phyloP scores from a whole-genome alignment of 2,329 filamentous ascomycete genomes.

The Colletotrichum sp. region DNA sequence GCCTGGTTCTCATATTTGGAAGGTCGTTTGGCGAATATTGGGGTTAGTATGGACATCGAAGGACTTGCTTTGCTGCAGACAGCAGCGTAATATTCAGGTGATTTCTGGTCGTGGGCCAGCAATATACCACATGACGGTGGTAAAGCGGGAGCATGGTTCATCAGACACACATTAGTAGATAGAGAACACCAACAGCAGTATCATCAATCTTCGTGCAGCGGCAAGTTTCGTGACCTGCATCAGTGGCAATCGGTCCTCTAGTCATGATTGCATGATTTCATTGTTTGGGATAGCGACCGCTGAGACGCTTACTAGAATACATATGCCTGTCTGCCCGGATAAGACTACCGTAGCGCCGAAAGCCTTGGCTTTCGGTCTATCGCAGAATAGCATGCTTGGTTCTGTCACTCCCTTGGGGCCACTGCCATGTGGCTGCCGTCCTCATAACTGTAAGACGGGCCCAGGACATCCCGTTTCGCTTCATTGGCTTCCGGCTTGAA shows the following conservation, averaged over 20 bases:
- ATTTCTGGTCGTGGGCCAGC: not conserved
- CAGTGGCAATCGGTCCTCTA: not conserved
- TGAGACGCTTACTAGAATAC: not conserved
- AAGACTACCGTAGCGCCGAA: not conserved
- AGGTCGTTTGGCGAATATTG: not conserved
- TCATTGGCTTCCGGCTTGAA: not conserved
- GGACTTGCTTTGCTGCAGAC: not conserved
- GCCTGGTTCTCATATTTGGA: not conserved
- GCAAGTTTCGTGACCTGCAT: not conserved
- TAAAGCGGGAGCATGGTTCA: not conserved
- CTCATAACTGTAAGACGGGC: not conserved
- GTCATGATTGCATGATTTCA: not conserved
- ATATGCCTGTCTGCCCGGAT: not conserved
- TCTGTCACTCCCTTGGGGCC: not conserved
- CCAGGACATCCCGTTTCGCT: not conserved
- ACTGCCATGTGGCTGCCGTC: not conserved
- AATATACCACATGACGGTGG: not conserved
- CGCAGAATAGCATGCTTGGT: not conserved
- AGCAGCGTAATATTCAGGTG: not conserved
- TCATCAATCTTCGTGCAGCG: not conserved
- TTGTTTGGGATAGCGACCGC: not conserved
- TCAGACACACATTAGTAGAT: not conserved
- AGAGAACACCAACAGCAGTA: not conserved
- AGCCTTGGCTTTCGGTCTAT: not conserved
- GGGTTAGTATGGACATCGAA: not conserved